phyloP scores from a whole-genome alignment of 495 filamentous ascomycete species.

The Trichoderma erinaceum region DNA sequence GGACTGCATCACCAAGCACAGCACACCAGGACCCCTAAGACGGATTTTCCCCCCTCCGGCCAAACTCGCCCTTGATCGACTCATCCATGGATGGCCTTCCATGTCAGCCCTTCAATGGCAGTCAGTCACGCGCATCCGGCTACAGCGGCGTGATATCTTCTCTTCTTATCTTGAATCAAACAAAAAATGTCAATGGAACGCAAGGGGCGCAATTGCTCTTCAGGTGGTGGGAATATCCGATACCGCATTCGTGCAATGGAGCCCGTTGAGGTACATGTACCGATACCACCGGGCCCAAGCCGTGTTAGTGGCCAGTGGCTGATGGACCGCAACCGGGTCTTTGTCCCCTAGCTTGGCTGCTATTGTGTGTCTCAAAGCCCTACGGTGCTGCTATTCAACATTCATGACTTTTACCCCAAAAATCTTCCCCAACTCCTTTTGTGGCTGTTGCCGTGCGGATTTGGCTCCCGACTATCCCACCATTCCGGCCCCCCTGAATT shows the following conservation, averaged over 20 bases:
- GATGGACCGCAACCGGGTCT: neutral
- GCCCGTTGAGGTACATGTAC: constrained; percentile 4
- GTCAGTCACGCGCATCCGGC: too few relatives aligned
- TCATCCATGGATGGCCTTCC: too few relatives aligned
- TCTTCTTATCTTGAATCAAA: too few relatives aligned
- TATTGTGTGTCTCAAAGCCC: neutral
- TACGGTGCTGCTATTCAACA: constrained; percentile 1
- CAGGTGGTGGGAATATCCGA: neutral
- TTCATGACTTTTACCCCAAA: neutral
- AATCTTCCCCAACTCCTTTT: constrained; percentile 1
- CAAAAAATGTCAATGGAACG: too few relatives aligned
- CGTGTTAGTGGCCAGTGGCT: constrained; percentile 2
- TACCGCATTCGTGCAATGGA: neutral
- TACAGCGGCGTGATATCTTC: too few relatives aligned
- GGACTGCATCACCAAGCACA: neutral
- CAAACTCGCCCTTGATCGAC: too few relatives aligned
- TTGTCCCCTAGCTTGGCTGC: neutral
- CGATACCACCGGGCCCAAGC: neutral
- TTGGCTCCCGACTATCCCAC: neutral
- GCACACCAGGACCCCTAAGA: neutral
- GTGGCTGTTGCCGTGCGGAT: constrained; percentile 9
- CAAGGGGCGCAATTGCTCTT: too few relatives aligned
- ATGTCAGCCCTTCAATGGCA: too few relatives aligned
- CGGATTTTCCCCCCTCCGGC: too few relatives aligned
- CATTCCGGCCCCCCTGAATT: neutral